Evolutionary conservation across 768 basidiomycete species (phyloP).

Genomic region (Leccinellum albellum): DNA sequence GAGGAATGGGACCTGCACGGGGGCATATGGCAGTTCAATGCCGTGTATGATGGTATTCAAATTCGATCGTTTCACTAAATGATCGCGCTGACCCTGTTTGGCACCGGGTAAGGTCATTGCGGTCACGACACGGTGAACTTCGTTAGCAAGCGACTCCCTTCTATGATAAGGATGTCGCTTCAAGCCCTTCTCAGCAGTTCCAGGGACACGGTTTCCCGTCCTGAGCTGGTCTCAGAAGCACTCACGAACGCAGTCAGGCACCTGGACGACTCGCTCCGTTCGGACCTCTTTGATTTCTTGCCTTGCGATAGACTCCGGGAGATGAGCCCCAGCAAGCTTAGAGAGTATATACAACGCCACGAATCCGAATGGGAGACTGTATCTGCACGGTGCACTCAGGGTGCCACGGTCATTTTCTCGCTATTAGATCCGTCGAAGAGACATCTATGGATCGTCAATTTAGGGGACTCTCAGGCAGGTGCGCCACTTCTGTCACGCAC

Average conservation of each 20-base stretch:
- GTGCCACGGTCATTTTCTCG: constrained; percentile 32
- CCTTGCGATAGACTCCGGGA: constrained; percentile 34
- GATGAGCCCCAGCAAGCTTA: constrained; percentile 38
- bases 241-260: constrained; percentile 37
- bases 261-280: constrained; percentile 42
- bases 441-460: constrained; percentile 33
- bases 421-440: constrained; percentile 27
- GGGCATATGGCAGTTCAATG: constrained; percentile 43
- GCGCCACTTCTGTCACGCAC: not conserved
- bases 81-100: constrained; percentile 15
- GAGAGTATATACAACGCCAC: constrained; percentile 36
- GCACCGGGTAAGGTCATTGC: constrained; percentile 38
- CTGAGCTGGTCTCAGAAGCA: constrained; percentile 36
- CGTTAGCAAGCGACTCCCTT: constrained; percentile 38
- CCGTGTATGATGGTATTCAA: constrained; percentile 42
- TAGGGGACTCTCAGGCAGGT: constrained; percentile 37
- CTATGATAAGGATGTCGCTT: constrained; percentile 38
- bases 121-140: constrained; percentile 47
- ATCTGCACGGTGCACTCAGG: constrained; percentile 32
- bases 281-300: constrained; percentile 43
- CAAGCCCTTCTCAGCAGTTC: constrained; percentile 31
- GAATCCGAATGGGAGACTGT: constrained; percentile 36
- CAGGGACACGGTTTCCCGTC: constrained; percentile 17
- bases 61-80: constrained; percentile 9
- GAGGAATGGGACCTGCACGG: constrained; percentile 41